These are phyloP conservation scores for Leersia perrieri DNA, from an alignment of 176 grass and related monocot species.

Conservation along the genomic window DNA sequence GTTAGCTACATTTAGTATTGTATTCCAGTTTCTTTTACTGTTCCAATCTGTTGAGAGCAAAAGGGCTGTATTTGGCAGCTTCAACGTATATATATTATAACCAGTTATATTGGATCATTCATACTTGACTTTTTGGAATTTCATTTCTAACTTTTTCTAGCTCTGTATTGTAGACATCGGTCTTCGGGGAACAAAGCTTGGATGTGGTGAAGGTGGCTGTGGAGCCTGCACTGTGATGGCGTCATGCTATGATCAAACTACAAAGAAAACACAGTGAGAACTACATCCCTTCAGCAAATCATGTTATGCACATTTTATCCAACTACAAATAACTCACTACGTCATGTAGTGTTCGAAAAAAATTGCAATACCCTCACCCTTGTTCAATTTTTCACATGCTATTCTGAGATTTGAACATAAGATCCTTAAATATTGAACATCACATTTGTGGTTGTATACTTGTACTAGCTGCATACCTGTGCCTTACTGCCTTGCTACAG, in stretches of 20 bases:
- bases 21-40: neutral
- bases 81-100: constrained; percentile 15
- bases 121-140: neutral
- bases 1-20: neutral
- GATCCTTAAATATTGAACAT: neutral
- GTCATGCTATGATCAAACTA: constrained; percentile 68
- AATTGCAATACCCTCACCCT: neutral
- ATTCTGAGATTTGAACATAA: neutral
- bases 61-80: neutral
- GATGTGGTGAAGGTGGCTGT: constrained; percentile 97
- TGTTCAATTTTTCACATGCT: neutral
- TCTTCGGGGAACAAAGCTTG: constrained; percentile 90
- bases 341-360: neutral
- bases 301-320: neutral
- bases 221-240: constrained; percentile 96
- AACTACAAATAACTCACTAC: neutral
- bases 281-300: constrained; percentile 16
- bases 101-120: neutral
- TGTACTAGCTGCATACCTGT: no score
- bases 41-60: neutral
- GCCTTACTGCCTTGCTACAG: no score
- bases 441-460: neutral
- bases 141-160: constrained; percentile 26
- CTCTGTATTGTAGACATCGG: constrained; percentile 56
- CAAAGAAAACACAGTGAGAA: constrained; percentile 77